Percentiles rank a stretch among this genome's conserved stretches.
These are phyloP conservation scores for Capsaspora owczarzaki DNA, from an alignment of 78 protist species.

Conservation along the genomic window DNA sequence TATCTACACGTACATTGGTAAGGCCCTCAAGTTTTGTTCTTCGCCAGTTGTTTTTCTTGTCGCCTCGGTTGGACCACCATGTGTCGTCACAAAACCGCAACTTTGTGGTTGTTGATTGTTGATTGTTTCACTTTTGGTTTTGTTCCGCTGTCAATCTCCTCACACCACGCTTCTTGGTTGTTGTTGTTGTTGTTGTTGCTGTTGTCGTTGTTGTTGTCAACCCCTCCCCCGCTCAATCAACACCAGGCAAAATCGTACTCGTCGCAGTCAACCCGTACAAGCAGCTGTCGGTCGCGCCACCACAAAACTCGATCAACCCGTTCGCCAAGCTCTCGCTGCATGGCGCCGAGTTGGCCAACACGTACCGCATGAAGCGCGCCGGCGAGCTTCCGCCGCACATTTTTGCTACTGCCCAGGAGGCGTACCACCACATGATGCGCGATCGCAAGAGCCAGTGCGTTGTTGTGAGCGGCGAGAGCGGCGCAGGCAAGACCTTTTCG, in stretches of 20 bases:
- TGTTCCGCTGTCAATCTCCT: no score
- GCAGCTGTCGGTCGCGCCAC: neutral
- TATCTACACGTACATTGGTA: slow-evolving; percentile 70
- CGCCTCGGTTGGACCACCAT: no score
- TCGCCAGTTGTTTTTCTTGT: neutral
- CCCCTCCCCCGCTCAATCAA: no score
- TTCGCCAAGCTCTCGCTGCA: neutral
- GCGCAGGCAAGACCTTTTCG: slow-evolving; percentile 47
- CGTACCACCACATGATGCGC: slow-evolving; percentile 37
- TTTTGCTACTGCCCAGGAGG: slow-evolving; percentile 54
- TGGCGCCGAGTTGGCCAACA: neutral
- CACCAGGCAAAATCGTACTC: slow-evolving; percentile 45
- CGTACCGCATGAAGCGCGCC: slow-evolving; percentile 8
- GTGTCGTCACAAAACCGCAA: no score
- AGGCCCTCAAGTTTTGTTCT: slow-evolving; percentile 49
- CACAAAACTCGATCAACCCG: neutral
- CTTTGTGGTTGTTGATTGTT: no score
- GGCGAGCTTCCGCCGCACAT: slow-evolving; percentile 64
- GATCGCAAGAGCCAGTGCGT: slow-evolving; percentile 41
- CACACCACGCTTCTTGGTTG: neutral
- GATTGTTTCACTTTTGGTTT: no score
- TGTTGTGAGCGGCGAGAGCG: slow-evolving; percentile 55
- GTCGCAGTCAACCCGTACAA: slow-evolving; percentile 79
- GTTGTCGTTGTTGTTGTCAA: neutral
- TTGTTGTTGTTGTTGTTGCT: neutral